Evolutionary conservation across 352 stramenopile species (phyloP).

Genomic region (Pythium guiyangense): DNA sequence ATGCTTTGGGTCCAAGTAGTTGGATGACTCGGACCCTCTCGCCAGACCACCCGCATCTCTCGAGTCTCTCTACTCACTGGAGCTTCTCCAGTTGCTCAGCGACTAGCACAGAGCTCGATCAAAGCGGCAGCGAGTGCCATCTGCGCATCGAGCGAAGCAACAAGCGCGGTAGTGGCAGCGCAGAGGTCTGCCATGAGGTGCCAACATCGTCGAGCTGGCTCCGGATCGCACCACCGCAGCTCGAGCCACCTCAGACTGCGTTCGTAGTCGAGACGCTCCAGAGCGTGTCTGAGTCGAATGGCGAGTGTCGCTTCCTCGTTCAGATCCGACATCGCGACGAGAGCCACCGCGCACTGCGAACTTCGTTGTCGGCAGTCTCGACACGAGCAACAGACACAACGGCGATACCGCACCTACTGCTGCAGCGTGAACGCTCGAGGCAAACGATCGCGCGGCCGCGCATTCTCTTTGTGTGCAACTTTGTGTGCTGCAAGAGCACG

Average conservation of each 20-base stretch:
- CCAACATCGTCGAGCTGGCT: constrained; percentile 1
- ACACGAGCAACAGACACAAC: background rate
- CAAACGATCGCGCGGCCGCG: background rate
- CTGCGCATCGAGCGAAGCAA: background rate
- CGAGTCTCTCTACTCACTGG: constrained; percentile 10
- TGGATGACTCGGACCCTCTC: constrained; percentile 7
- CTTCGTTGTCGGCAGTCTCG: background rate
- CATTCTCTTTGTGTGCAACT: constrained; percentile 31
- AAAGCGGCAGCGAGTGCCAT: constrained; percentile 12
- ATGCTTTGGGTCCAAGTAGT: background rate
- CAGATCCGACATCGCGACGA: constrained; percentile 6
- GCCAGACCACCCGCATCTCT: background rate
- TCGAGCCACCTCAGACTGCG: background rate
- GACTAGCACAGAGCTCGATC: constrained; percentile 10
- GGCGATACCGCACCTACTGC: no score
- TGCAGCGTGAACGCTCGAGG: background rate
- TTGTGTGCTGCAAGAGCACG: constrained; percentile 19
- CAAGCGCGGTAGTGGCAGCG: no score
- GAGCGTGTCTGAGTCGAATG: background rate
- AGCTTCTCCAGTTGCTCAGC: constrained; percentile 9
- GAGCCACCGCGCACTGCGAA: background rate
- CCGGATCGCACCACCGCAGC: constrained; percentile 1
- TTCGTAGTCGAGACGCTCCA: constrained; percentile 13
- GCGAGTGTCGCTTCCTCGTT: constrained; percentile 10
- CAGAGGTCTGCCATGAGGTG: no score